Percentiles rank a stretch among this genome's conserved stretches.
Evolutionary conservation across 192 early-diverging fungal genomes (phyloP).

Genomic region (Coemansia sp.): DNA sequence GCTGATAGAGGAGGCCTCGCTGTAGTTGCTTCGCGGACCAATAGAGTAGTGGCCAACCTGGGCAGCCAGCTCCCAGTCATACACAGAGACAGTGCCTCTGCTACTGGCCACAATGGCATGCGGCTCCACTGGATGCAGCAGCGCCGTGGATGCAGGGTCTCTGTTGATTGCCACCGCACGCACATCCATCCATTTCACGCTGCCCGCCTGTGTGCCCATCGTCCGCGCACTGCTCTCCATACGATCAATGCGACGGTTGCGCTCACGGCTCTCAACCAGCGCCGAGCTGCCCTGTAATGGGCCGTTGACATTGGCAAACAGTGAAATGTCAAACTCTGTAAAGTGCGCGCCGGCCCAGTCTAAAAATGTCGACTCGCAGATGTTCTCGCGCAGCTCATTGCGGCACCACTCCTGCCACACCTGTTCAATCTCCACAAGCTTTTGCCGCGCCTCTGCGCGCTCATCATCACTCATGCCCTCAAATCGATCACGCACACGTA

Average conservation of each 20-base stretch:
- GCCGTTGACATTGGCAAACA: constrained; percentile 48
- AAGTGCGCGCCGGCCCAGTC: constrained; percentile 55
- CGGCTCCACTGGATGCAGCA: constrained; percentile 85
- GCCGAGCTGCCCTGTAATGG: constrained; percentile 42
- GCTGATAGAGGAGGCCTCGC: constrained; percentile 54
- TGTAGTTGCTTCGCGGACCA: neutral
- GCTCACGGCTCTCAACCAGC: constrained; percentile 50
- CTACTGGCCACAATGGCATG: constrained; percentile 78
- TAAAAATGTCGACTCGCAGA: constrained; percentile 37
- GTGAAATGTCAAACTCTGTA: constrained; percentile 51
- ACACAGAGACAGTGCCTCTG: constrained; percentile 56
- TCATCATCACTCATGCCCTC: constrained; percentile 12
- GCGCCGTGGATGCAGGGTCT: constrained; percentile 18
- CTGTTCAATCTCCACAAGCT: constrained; percentile 20
- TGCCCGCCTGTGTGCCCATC: constrained; percentile 21
- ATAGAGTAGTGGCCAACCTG: constrained; percentile 41
- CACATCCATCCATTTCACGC: constrained; percentile 45
- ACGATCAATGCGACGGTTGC: constrained; percentile 25
- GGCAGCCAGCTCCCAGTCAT: constrained; percentile 47
- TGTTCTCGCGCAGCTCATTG: constrained; percentile 37
- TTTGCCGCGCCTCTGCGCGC: constrained; percentile 10
- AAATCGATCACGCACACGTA: constrained; percentile 12
- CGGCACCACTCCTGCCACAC: constrained; percentile 50
- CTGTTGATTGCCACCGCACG: constrained; percentile 17
- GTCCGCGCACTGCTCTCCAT: constrained; percentile 31